Evolutionary conservation across 352 stramenopile species (phyloP).

Genomic region (Elongisporangium undulatum): DNA sequence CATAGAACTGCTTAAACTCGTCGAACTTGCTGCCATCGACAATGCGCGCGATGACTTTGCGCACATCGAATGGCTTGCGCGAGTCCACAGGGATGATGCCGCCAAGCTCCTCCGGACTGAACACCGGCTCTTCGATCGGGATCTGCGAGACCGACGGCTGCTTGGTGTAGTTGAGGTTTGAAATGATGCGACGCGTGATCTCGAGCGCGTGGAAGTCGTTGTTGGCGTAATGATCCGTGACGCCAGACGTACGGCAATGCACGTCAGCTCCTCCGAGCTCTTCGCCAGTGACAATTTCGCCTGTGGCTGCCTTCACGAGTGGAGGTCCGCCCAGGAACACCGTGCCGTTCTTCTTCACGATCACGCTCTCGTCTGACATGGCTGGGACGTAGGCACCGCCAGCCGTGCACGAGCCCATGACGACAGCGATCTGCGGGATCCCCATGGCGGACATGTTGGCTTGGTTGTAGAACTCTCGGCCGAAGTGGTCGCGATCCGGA

Average conservation of each 20-base stretch:
- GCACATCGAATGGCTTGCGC: conserved; percentile 95
- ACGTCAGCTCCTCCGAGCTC: conserved; percentile 95
- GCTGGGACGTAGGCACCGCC: conserved; percentile 96
- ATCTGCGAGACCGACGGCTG: conserved; percentile 31
- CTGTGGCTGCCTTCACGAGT: conserved; percentile 98
- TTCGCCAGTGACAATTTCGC: conserved; percentile 94
- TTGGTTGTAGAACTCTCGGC: conserved; percentile 99
- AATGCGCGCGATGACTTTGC: conserved; percentile 94
- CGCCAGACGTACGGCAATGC: conserved; percentile 88
- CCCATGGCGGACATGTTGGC: conserved; percentile 92
- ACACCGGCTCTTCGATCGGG: conserved; percentile 92
- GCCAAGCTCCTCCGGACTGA: conserved; percentile 88
- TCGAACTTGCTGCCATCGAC: conserved; percentile 96
- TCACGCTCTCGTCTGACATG: conserved; percentile 98
- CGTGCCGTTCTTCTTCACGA: conserved; percentile 95
- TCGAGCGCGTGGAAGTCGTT: conserved; percentile 94
- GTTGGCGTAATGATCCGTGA: conserved; percentile 96
- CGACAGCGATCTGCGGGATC: conserved; percentile 96
- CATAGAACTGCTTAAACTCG: conserved; percentile 98
- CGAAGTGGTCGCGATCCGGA: conserved; percentile 96
- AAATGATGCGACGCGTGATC: conserved; percentile 90
- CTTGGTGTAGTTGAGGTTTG: conserved; percentile 83
- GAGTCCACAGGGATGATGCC: conserved; percentile 93
- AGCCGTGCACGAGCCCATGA: conserved; percentile 97
- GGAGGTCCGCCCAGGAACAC: conserved; percentile 97